A percentile compares a stretch with the other conserved stretches of the same genome.
Evolutionary conservation across 371 early-diverging fungal genomes (phyloP).

Genomic region (Circinella umbellata): DNA sequence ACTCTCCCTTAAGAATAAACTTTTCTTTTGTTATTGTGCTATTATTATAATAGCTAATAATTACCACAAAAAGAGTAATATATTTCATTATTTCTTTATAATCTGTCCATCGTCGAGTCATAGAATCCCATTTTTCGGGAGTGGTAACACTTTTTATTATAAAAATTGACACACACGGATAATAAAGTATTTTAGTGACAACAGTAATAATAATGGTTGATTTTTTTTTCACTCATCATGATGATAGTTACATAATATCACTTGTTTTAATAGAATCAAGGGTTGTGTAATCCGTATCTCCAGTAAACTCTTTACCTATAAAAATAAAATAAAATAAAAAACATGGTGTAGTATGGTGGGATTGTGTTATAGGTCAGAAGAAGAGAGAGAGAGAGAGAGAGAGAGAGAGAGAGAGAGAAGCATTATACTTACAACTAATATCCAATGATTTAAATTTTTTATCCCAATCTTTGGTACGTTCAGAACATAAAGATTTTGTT

Average conservation of each 20-base stretch:
- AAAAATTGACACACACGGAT: no score
- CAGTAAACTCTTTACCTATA: slow-evolving; percentile 75
- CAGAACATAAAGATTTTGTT: slow-evolving; percentile 84
- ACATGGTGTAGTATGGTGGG: no score
- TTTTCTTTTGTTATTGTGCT: background rate
- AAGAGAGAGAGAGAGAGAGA: no score
- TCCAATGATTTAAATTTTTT: slow-evolving; percentile 62
- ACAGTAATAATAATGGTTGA: no score
- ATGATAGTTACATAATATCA: slow-evolving; percentile 31
- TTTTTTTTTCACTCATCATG: no score
- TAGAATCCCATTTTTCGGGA: slow-evolving; percentile 83
- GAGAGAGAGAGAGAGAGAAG: no score
- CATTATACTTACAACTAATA: slow-evolving; percentile 57
- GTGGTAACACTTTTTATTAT: slow-evolving; percentile 61
- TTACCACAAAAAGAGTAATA: slow-evolving; percentile 51
- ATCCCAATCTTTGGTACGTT: slow-evolving; percentile 71
- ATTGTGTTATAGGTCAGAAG: no score
- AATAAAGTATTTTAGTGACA: no score
- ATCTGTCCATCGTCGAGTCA: slow-evolving; percentile 68
- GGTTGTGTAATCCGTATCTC: slow-evolving; percentile 66
- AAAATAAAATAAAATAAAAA: background rate
- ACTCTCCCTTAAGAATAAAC: background rate
- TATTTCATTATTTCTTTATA: slow-evolving; percentile 36
- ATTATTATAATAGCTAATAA: background rate
- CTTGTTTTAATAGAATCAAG: slow-evolving; percentile 37